Evolutionary conservation across 345 rosid genomes (phyloP).

Genomic region (Hypericum perforatum): DNA sequence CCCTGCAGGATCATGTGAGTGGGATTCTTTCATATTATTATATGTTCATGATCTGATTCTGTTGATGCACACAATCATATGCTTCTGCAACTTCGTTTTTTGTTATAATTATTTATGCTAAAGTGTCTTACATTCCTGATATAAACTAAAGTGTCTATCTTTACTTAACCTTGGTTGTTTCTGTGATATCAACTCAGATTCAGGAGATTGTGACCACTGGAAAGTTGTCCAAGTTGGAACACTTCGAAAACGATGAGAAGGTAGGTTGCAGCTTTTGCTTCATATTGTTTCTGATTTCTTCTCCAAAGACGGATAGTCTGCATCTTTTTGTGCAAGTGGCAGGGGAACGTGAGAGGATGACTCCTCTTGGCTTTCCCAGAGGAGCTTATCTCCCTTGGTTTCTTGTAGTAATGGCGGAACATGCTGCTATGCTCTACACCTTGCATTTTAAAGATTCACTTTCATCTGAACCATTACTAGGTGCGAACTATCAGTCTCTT

Average conservation of each 20-base stretch:
- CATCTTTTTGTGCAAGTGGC: neutral
- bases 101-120: neutral
- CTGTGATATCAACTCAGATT: constrained; percentile 43
- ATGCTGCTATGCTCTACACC: neutral
- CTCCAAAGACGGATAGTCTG: neutral
- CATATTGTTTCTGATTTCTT: neutral
- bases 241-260: constrained; percentile 93
- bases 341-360: too few relatives aligned
- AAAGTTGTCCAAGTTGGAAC: constrained; percentile 81
- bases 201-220: constrained; percentile 89
- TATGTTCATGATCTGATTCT: neutral
- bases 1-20: constrained; percentile 94
- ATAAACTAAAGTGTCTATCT: neutral
- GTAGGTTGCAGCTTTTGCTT: constrained; percentile 18
- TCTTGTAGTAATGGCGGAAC: too few relatives aligned
- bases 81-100: too few relatives aligned
- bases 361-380: too few relatives aligned
- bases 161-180: neutral
- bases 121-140: too few relatives aligned
- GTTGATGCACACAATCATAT: too few relatives aligned
- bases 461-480: constrained; percentile 20
- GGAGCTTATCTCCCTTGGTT: too few relatives aligned
- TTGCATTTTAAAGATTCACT: neutral
- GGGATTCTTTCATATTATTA: neutral
- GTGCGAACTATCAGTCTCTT: constrained; percentile 70